Evolutionary conservation across 1,139 yeast species (phyloP), one percentile per base, ranked within the genome.

Genomic region (Debaryomycetaceae sp.): DNA sequence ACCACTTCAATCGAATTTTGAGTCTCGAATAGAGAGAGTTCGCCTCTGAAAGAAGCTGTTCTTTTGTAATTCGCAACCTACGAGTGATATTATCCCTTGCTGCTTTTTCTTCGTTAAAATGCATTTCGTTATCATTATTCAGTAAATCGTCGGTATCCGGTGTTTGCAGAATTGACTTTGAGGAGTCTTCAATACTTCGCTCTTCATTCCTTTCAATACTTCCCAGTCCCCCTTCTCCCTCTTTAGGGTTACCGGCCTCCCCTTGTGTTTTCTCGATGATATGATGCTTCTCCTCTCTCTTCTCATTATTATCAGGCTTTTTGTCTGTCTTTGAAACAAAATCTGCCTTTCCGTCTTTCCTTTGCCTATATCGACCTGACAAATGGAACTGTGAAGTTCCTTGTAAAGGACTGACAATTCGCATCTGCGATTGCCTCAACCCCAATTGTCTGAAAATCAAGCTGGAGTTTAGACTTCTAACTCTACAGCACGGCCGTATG

Each of bases 1-100:
- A 59, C 95, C 95, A 88, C 55, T 80, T 83, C 40, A 83, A 52
- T 40, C 87, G 70, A 24, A 84, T 76, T 41, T 67, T 65, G 26
- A 82, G 50, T 28, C 87, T 61, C 24, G 79, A 75, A 31, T 75
- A 61, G 41, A 71, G 58, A 34, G 71, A 73, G 29, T 67, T 73
- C 6, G 85, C 81, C 17, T 68, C 67, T 4, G 78, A 68, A 29
- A 82, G 63, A 15, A 81, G 65, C 45, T 78, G 80, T 41, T 78
- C 85, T 44, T 63, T 69, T n/a, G 70, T 63, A 17, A 52, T 46
- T 22, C 19, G n/a, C n/a, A 14, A 8, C 7, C 18, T 15, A n/a
- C n/a, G n/a, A n/a, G n/a, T 7, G 13, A n/a, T 30, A 7, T n/a
- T n/a, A n/a, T 30, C 13, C 14, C 7, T 30, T 16, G 32, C n/a